Evolutionary conservation across 139 green algal genomes (phyloP), one percentile per base, ranked within the genome.

Genomic region (Deuterostichococcus epilithicus): DNA sequence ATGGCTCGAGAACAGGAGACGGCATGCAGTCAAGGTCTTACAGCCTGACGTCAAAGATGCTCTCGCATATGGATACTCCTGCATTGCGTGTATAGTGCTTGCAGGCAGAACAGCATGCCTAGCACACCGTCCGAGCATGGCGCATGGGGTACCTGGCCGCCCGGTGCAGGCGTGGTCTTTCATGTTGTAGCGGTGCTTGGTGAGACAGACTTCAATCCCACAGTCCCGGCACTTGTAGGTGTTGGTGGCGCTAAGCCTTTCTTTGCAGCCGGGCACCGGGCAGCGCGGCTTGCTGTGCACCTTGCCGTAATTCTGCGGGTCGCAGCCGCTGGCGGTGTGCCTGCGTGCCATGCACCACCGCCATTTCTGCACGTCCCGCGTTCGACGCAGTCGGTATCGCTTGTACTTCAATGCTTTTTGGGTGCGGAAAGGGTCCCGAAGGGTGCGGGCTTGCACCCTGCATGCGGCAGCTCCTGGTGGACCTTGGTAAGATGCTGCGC

Each of bases 201-300:
- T 73, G 78, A n/a, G n/a, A n/a, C 92, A 96, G 4, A 94, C 82
- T 0, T 45, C 52, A 1, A 72, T 35, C 0, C 76, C 76, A 39
- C 82, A 86, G 15, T 82, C 78, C 34, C 39, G 66, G 34, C 76
- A 81, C 22, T 70, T 26, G 66, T 67, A 84, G 84, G 8, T 52
- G 42, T 94, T 95, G 60, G 90, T 81, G 37, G 73, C 84, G n/a
- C 72, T 90, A 6, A 97, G 85, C 81, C 87, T 90, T 79, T 94
- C 87, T 39, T 80, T 82, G 81, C 92, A 97, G 13, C 83, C 74
- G 0, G 59, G 37, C 32, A 82, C 90, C 0, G 89, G 83, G 78
- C 90, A 94, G 36, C 72, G 79, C 25, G 39, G 45, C 80, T 93
- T 93, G 20, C 85, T 82, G 75, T 93, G 85, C 36, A 95, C 91